Evolutionary conservation across 169 alveolate genomes (phyloP).

Genomic region (Perkinsus marinus): DNA sequence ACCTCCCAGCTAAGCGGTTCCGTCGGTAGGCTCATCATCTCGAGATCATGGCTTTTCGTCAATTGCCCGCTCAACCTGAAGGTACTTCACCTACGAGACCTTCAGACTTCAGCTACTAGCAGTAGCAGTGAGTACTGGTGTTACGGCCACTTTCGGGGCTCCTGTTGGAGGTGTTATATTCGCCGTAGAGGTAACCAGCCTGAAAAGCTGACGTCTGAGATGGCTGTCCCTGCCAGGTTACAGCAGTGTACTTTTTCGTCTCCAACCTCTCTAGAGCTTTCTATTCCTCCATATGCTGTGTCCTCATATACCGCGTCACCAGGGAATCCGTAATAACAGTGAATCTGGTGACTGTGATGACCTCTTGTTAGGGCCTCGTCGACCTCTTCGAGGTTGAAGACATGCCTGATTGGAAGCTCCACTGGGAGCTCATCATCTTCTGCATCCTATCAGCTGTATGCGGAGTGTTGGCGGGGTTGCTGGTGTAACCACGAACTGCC

Average conservation of each 20-base stretch:
- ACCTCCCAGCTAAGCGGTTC: constrained; percentile 4
- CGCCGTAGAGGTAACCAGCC: constrained; percentile 41
- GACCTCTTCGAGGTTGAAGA: not conserved
- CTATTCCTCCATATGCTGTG: constrained; percentile 13
- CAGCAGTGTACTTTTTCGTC: constrained; percentile 54
- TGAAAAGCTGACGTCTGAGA: too few relatives aligned
- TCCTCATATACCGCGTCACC: not conserved
- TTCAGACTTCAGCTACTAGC: constrained; percentile 21
- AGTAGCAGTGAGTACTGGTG: constrained; percentile 57
- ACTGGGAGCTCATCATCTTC: not conserved
- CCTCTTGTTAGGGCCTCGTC: not conserved
- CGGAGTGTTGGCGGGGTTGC: not conserved
- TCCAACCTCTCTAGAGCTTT: constrained; percentile 52
- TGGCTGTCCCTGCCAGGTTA: constrained; percentile 10
- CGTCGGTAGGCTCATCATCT: not conserved
- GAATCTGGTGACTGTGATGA: not conserved
- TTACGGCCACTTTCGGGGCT: constrained; percentile 58
- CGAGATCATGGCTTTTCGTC: too few relatives aligned
- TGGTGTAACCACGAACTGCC: not conserved
- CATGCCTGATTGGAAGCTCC: not conserved
- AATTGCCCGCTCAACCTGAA: constrained; percentile 26
- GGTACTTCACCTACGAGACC: constrained; percentile 19
- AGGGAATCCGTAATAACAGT: not conserved
- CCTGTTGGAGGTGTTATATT: constrained; percentile 66
- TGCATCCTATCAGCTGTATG: not conserved